Base-by-base conservation (phyloP, 1,139 yeast genomes). In the Lodderomyces theae region DNA sequence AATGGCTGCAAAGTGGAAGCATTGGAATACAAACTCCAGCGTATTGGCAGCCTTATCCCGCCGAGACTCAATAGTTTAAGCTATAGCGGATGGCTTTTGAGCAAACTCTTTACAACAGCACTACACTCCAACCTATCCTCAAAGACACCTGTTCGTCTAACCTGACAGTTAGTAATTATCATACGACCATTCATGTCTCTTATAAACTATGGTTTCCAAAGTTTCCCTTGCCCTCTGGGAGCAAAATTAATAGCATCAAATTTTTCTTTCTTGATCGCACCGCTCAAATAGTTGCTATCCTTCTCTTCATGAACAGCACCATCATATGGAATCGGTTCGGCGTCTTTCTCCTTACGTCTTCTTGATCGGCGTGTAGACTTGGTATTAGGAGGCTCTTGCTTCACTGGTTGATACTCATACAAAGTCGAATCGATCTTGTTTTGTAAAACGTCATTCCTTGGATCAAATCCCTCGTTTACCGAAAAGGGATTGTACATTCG, bases 201-300 rank as follows among this genome's bases (percentile, higher is more conserved):
- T 18, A 4, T 5, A 19, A 10, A 11, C 18, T 30, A 38, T 37
- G 81, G 80, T 30, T 56, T 64, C 82, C 82, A 77, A 38, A 77
- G 60, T 40, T 71, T 57, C 2, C 83, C 83, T 8, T 52, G 46
- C 3, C 78, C 79, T 55, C 84, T 66, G 25, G 81, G 79, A 2
- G 81, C 83, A 59, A 64, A 78, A 39, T 70, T 71, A 34, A 74
- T 72, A 4, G 66, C 61, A 39, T 68, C 68, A 49, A 66, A 74
- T 18, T 63, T 63, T 49, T 76, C 80, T 36, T 60, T 60, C 38
- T 60, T 64, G 15, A 69, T 64, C 24, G 56, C 59, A 4, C 65
- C 66, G 38, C 54, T 53, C n/a, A 5, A 24, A 8, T 13, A 10
- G 15, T 15, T 9, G 16, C 21, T 17, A 16, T 54, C 42, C 10